Conservation (phyloP, 371 early-diverging fungal species). For the Zychaea mexicana region DNA sequence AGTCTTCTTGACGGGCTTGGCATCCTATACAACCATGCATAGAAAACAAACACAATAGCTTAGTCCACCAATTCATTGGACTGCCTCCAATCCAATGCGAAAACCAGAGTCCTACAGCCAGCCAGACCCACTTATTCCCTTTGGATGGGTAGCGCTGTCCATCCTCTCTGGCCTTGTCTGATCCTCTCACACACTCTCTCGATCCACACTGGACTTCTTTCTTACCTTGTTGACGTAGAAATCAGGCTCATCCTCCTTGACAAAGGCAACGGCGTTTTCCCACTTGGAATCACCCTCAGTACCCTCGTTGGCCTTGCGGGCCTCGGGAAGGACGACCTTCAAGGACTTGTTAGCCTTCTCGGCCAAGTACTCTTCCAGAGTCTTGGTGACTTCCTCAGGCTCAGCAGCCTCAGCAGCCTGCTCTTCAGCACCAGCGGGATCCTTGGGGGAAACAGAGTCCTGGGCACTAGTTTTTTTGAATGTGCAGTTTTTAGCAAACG, state of each 20-base stretch:
- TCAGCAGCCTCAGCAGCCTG: too few relatives aligned
- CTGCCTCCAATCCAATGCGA: too few relatives aligned
- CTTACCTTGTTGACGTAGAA: slow-evolving; percentile 67
- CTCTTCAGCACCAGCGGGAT: slow-evolving; percentile 64
- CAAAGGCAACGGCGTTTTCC: slow-evolving; percentile 74
- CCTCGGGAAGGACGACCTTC: slow-evolving; percentile 64
- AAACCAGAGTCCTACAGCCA: too few relatives aligned
- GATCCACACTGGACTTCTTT: too few relatives aligned
- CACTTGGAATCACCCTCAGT: slow-evolving; percentile 70
- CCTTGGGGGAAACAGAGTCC: slow-evolving; percentile 33
- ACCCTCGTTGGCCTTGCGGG: slow-evolving; percentile 84
- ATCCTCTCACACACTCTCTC: too few relatives aligned
- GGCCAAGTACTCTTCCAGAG: slow-evolving; percentile 79
- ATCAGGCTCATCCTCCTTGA: slow-evolving; percentile 70
- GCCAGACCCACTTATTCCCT: too few relatives aligned
- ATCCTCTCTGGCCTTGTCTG: too few relatives aligned
- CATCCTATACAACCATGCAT: slow-evolving; percentile 19
- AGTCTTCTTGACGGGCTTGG: slow-evolving; percentile 53
- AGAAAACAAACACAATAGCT: too few relatives aligned
- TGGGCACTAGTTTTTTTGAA: slow-evolving; percentile 21
- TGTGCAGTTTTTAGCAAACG: too few relatives aligned
- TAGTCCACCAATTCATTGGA: background rate
- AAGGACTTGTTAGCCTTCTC: slow-evolving; percentile 70
- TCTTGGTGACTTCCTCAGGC: too few relatives aligned
- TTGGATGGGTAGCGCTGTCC: too few relatives aligned